Conservation (phyloP, 805 yeast genomes). For the Yamadazyma endophytica region DNA sequence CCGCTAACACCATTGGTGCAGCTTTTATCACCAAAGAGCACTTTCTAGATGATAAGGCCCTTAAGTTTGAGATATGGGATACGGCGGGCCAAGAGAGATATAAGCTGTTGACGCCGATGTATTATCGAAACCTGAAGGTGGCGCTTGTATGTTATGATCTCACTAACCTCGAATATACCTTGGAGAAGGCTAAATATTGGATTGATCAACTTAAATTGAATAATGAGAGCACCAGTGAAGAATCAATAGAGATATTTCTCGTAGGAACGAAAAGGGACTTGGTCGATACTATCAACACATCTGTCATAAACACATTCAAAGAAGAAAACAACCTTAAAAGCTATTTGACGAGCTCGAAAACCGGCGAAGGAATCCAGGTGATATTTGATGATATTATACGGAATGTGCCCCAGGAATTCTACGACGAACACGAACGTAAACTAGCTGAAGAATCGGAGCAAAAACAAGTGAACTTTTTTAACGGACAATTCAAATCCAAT, state of each 20-base stretch:
- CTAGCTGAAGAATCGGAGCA: slow-evolving; percentile 6
- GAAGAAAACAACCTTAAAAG: slow-evolving; percentile 15
- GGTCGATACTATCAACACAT: slow-evolving; percentile 14
- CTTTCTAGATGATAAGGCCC: slow-evolving; percentile 30
- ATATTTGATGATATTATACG: slow-evolving; percentile 29
- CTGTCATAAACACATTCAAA: slow-evolving; percentile 10
- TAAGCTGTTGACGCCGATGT: slow-evolving; percentile 76
- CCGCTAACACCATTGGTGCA: slow-evolving; percentile 97
- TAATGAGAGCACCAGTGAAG: slow-evolving; percentile 15
- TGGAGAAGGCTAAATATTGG: slow-evolving; percentile 83
- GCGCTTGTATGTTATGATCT: slow-evolving; percentile 90
- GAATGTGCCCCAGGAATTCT: slow-evolving; percentile 26
- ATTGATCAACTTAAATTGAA: slow-evolving; percentile 61
- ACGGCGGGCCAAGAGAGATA: slow-evolving; percentile 85
- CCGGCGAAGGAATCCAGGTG: slow-evolving; percentile 54
- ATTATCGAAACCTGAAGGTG: slow-evolving; percentile 62
- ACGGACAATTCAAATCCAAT: slow-evolving; percentile 5
- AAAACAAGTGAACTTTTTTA: slow-evolving; percentile 6
- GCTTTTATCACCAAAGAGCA: slow-evolving; percentile 82
- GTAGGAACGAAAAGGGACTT: slow-evolving; percentile 87
- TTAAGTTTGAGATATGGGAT: slow-evolving; percentile 71
- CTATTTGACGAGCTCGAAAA: slow-evolving; percentile 62
- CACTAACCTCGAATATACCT: slow-evolving; percentile 41
- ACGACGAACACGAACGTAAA: slow-evolving; percentile 13
- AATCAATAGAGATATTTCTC: slow-evolving; percentile 36